Percentiles rank a stretch among this genome's conserved stretches.
These are phyloP conservation scores for Botrytis sinoallii DNA, from an alignment of 2,329 filamentous ascomycete species.

Conservation along the genomic window DNA sequence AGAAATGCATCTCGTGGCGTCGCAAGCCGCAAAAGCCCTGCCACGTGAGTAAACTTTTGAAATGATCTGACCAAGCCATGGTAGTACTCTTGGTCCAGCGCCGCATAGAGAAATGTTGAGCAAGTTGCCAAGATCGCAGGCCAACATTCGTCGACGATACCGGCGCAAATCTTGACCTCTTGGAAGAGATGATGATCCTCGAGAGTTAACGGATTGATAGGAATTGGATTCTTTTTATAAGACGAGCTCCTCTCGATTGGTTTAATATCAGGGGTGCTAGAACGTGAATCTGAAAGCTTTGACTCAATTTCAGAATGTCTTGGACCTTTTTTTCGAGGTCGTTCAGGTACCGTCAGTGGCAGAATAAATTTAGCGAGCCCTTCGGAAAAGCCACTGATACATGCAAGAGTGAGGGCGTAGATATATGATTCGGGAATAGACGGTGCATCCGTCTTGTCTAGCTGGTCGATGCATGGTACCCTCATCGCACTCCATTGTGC, in stretches of 20 bases:
- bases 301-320: slow-evolving; percentile 30
- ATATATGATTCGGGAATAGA: slow-evolving; percentile 86
- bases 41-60: slow-evolving; percentile 92
- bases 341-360: slow-evolving; percentile 81
- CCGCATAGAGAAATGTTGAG: slow-evolving; percentile 90
- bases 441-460: slow-evolving; percentile 88
- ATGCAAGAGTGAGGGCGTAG: slow-evolving; percentile 83
- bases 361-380: slow-evolving; percentile 90
- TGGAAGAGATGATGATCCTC: slow-evolving; percentile 67
- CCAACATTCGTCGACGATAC: slow-evolving; percentile 89
- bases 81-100: slow-evolving; percentile 90
- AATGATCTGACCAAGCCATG: slow-evolving; percentile 88
- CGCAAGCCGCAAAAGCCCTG: slow-evolving; percentile 76
- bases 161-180: slow-evolving; percentile 73
- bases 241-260: slow-evolving; percentile 60
- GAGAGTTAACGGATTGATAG: slow-evolving; percentile 77
- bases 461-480: slow-evolving; percentile 85
- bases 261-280: slow-evolving; percentile 25
- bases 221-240: slow-evolving; percentile 71
- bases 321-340: slow-evolving; percentile 48
- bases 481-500: slow-evolving; percentile 86
- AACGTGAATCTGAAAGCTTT: slow-evolving; percentile 26
- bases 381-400: slow-evolving; percentile 86
- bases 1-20: slow-evolving; percentile 93
- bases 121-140: slow-evolving; percentile 91